A percentile compares a stretch with the other conserved stretches of the same genome.
These are phyloP conservation scores for Penicillium tannophilum DNA, from an alignment of 495 filamentous ascomycete genomes.

Conservation along the genomic window DNA sequence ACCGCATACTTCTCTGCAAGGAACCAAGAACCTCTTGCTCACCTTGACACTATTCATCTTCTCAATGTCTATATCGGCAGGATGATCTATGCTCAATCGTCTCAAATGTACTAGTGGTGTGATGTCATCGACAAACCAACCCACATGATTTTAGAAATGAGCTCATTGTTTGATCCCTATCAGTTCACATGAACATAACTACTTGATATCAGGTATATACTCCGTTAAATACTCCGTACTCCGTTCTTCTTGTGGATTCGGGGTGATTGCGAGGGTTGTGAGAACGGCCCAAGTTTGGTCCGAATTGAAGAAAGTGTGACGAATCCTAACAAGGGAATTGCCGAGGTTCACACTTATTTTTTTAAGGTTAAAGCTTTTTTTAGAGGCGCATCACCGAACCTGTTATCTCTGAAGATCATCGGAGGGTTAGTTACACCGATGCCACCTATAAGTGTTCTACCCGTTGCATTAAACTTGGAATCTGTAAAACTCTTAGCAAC, in stretches of 20 bases:
- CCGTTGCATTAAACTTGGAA: background rate
- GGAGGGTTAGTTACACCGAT: slow-evolving; percentile 1
- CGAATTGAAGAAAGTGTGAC: background rate
- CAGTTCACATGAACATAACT: background rate
- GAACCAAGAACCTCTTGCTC: background rate
- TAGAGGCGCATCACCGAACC: background rate
- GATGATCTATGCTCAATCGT: no score
- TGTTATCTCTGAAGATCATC: slow-evolving; percentile 5
- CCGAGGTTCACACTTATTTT: background rate
- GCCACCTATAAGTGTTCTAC: background rate
- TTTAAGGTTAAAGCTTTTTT: slow-evolving; percentile 2
- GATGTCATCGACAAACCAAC: background rate
- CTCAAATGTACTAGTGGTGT: background rate
- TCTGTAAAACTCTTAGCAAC: background rate
- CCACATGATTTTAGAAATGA: background rate
- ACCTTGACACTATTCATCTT: no score
- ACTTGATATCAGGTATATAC: background rate
- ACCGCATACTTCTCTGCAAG: background rate
- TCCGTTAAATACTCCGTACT: background rate
- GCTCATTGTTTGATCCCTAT: background rate
- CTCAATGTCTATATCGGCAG: no score
- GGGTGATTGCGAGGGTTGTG: background rate
- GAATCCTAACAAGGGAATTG: background rate
- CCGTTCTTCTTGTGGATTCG: background rate
- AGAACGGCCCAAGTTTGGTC: background rate